Evolutionary conservation across 495 filamentous ascomycete genomes (phyloP).

Genomic region (Aspergillus asperescens): DNA sequence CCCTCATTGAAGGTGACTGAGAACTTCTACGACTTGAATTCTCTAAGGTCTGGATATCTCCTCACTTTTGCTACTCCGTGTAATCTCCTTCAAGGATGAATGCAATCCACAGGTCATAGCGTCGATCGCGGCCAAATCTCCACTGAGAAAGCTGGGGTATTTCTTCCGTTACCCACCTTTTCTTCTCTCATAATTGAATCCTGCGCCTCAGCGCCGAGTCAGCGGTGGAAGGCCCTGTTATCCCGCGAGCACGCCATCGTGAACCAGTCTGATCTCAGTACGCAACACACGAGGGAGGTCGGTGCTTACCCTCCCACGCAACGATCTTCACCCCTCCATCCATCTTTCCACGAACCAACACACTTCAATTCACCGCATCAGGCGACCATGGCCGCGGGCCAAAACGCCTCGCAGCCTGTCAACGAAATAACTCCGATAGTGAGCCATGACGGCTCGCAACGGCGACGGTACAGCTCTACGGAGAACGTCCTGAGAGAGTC

Average conservation of each 20-base stretch:
- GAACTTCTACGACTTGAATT: no score
- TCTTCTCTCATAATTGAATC: background rate
- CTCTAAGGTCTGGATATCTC: background rate
- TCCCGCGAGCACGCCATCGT: constrained; percentile 38
- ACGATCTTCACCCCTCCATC: constrained; percentile 27
- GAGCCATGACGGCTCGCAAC: constrained; percentile 18
- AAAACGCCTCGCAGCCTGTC: constrained; percentile 13
- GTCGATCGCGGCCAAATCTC: constrained; percentile 4
- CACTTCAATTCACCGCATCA: constrained; percentile 17
- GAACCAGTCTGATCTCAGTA: constrained; percentile 32
- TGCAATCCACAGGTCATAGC: background rate
- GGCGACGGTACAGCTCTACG: constrained; percentile 37
- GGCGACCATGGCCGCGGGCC: constrained; percentile 11
- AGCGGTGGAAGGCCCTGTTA: constrained; percentile 12
- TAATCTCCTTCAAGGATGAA: background rate
- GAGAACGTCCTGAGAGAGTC: constrained; percentile 20
- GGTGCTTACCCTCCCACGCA: constrained; percentile 17
- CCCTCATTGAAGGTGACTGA: no score
- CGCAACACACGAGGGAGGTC: constrained; percentile 19
- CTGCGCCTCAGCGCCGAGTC: background rate
- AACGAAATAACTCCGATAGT: constrained; percentile 37
- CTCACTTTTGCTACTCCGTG: background rate
- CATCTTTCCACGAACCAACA: constrained; percentile 17
- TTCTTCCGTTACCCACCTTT: constrained; percentile 1
- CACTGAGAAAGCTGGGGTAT: constrained; percentile 14